Conservation (phyloP, 148 eudicot species). For the Cornus suecica region DNA sequence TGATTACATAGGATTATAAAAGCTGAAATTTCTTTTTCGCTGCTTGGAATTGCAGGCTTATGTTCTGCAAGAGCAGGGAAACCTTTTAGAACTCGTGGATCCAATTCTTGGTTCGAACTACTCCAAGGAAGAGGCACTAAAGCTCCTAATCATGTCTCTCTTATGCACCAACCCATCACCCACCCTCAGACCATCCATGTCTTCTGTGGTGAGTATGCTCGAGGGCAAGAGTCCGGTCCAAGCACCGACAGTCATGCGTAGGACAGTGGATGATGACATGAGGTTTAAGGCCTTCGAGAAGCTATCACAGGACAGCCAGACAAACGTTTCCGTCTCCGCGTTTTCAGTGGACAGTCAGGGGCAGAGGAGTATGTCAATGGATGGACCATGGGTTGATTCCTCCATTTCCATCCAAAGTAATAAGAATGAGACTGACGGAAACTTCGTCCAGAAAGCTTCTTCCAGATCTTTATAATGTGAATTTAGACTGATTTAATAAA, state of each 20-base stretch:
- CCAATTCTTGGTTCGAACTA: constrained; percentile 24
- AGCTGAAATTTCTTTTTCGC: no score
- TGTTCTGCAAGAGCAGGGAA: constrained; percentile 21
- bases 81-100: constrained; percentile 29
- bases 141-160: constrained; percentile 14
- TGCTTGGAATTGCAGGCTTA: background rate
- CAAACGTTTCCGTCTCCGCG: constrained; percentile 1
- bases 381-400: constrained; percentile 11
- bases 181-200: constrained; percentile 31
- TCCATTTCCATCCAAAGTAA: constrained; percentile 5
- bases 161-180: constrained; percentile 16
- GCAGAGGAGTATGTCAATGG: constrained; percentile 7
- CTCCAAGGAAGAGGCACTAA: constrained; percentile 19
- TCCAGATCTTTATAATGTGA: background rate
- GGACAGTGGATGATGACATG: background rate
- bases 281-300: constrained; percentile 23
- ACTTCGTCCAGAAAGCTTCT: constrained; percentile 15
- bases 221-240: constrained; percentile 20
- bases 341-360: background rate
- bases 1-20: no score
- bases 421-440: constrained; percentile 1
- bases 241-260: constrained; percentile 10
- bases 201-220: constrained; percentile 31
- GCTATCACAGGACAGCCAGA: constrained; percentile 18
- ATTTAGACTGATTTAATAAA: no score